phyloP scores from a whole-genome alignment of 495 filamentous ascomycete species.

The Parachaetomium inaequale region DNA sequence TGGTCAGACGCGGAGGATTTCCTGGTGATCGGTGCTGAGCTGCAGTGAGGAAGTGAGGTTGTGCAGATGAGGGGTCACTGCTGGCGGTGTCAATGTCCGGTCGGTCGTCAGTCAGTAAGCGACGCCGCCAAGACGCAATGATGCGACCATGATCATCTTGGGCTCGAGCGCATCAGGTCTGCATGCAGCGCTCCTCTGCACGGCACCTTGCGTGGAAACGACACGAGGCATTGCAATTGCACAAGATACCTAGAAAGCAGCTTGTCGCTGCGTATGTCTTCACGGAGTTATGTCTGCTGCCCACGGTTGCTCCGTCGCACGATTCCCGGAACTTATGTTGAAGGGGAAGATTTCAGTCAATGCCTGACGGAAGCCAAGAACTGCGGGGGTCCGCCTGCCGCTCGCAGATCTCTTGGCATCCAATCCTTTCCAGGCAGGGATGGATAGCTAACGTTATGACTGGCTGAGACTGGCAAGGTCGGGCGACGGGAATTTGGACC shows the following conservation, averaged over 20 bases:
- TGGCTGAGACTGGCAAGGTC: no score
- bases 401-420: background rate
- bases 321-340: background rate
- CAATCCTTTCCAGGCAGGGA: no score
- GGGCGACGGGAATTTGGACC: no score
- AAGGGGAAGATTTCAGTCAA: background rate
- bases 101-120: background rate
- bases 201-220: no score
- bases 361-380: background rate
- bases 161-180: background rate
- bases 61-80: background rate
- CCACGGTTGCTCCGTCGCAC: no score
- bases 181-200: background rate
- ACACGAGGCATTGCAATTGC: no score
- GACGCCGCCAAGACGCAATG: slow-evolving; percentile 13
- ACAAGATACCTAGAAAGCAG: no score
- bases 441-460: no score
- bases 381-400: background rate
- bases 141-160: slow-evolving; percentile 7
- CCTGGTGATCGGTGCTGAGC: background rate
- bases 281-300: no score
- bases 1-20: background rate
- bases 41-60: background rate
- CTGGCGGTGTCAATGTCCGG: no score
- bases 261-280: no score